Conservation (phyloP, 768 basidiomycete species). For the Boletellus sp. region DNA sequence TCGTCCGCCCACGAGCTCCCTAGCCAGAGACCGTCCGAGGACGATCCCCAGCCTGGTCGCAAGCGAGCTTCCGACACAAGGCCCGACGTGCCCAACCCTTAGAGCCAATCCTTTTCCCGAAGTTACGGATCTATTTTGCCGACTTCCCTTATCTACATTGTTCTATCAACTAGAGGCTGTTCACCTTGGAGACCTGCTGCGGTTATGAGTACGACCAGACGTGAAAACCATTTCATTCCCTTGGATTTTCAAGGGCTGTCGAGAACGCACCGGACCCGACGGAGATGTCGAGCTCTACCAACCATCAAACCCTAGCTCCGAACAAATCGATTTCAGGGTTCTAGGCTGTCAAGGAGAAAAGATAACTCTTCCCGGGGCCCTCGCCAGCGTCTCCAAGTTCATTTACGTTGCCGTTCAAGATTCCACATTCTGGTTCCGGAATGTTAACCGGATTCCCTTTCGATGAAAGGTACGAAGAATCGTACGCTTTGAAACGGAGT, state of each 20-base stretch:
- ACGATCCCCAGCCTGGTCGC: constrained; percentile 35
- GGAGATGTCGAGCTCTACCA: constrained; percentile 70
- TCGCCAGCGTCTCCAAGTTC: constrained; percentile 59
- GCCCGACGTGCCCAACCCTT: constrained; percentile 77
- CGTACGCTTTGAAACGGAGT: constrained; percentile 66
- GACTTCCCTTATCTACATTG: constrained; percentile 79
- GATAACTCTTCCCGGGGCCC: constrained; percentile 43
- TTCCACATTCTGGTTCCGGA: constrained; percentile 72
- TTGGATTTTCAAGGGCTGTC: constrained; percentile 33
- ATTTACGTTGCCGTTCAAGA: constrained; percentile 68
- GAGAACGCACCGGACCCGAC: constrained; percentile 62
- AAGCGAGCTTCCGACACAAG: constrained; percentile 60
- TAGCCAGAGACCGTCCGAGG: not conserved
- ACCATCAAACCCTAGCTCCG: constrained; percentile 70
- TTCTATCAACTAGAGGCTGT: constrained; percentile 79
- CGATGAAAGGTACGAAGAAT: constrained; percentile 60
- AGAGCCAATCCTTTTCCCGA: constrained; percentile 78
- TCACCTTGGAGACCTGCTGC: constrained; percentile 81
- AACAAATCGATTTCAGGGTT: constrained; percentile 69
- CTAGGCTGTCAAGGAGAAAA: not conserved
- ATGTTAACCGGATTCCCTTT: constrained; percentile 79
- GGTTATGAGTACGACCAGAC: constrained; percentile 74
- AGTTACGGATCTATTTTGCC: constrained; percentile 81
- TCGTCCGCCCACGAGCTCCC: constrained; percentile 4
- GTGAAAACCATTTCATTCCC: constrained; percentile 66